Evolutionary conservation across 352 stramenopile species (phyloP).

Genomic region (Phytophthora parvispora): DNA sequence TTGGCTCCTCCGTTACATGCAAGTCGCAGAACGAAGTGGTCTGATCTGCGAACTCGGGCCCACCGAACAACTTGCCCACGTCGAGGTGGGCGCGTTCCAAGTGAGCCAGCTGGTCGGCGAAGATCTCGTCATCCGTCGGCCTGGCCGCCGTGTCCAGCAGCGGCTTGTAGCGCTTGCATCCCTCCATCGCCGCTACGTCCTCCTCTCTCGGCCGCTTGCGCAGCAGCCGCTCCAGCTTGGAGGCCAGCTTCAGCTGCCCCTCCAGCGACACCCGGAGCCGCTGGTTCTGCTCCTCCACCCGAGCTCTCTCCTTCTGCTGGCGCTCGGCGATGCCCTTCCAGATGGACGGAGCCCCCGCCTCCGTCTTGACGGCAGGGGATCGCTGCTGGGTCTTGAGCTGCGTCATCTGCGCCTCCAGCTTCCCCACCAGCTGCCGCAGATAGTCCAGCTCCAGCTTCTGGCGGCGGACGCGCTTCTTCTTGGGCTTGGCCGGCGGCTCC

Average conservation of each 20-base stretch:
- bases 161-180: constrained; percentile 27
- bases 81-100: constrained; percentile 23
- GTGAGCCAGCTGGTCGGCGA: constrained; percentile 37
- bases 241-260: constrained; percentile 42
- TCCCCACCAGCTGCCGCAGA: constrained; percentile 38
- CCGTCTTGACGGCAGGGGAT: background rate
- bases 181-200: constrained; percentile 8
- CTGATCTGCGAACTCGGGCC: constrained; percentile 19
- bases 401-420: constrained; percentile 33
- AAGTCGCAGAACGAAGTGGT: constrained; percentile 22
- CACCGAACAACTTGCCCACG: constrained; percentile 21
- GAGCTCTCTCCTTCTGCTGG: constrained; percentile 32
- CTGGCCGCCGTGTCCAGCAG: background rate
- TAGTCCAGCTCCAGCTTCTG: constrained; percentile 52
- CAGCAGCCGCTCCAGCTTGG: constrained; percentile 41
- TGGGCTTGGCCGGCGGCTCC: constrained; percentile 10
- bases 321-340: constrained; percentile 44
- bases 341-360: constrained; percentile 1
- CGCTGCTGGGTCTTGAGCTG: constrained; percentile 22
- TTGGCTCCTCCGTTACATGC: constrained; percentile 13
- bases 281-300: constrained; percentile 42
- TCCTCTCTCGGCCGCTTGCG: constrained; percentile 29
- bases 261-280: constrained; percentile 37
- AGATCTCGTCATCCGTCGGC: constrained; percentile 36
- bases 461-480: constrained; percentile 49